phyloP scores from a whole-genome alignment of 2,329 filamentous ascomycete genomes.

The Pyrenochaeta sp. region DNA sequence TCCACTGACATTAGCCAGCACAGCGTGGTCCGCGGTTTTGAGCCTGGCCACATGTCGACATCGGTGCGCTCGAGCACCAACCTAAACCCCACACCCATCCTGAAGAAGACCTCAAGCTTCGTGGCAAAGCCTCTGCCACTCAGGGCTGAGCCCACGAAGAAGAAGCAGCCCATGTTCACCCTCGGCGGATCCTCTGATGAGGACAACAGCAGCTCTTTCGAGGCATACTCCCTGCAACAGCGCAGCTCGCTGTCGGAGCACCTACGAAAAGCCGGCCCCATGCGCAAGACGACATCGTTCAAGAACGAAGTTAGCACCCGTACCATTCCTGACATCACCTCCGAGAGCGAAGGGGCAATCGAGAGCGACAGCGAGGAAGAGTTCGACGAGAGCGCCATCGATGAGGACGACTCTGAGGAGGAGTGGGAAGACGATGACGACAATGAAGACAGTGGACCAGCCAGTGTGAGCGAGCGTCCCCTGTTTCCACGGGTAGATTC shows the following conservation, averaged over 20 bases:
- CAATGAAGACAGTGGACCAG: conserved; percentile 80
- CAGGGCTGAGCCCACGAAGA: conserved; percentile 60
- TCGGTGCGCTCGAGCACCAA: conserved; percentile 70
- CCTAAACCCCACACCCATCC: conserved; percentile 67
- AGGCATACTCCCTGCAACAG: conserved; percentile 60
- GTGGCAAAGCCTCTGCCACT: conserved; percentile 37
- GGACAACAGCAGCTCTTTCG: conserved; percentile 80
- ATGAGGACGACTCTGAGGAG: conserved; percentile 67
- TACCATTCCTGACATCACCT: conserved; percentile 66
- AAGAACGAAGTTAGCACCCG: conserved; percentile 76
- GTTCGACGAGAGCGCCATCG: conserved; percentile 66
- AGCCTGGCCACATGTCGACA: conserved; percentile 75
- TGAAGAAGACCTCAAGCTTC: conserved; percentile 59
- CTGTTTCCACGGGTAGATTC: conserved; percentile 94
- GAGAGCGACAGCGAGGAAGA: conserved; percentile 68
- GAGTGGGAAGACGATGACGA: conserved; percentile 70
- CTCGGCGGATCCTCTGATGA: conserved; percentile 85
- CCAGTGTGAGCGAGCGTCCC: conserved; percentile 80
- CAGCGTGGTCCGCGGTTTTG: conserved; percentile 87
- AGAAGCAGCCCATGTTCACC: conserved; percentile 74
- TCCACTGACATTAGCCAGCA: conserved; percentile 68
- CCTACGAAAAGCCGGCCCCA: conserved; percentile 54
- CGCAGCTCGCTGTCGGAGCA: conserved; percentile 65
- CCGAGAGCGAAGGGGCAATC: conserved; percentile 66
- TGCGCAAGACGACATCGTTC: conserved; percentile 84